A percentile compares a stretch with the other conserved stretches of the same genome.
Evolutionary conservation across 2,329 filamentous ascomycete species (phyloP).

Genomic region (Aspergillus ochraceus): DNA sequence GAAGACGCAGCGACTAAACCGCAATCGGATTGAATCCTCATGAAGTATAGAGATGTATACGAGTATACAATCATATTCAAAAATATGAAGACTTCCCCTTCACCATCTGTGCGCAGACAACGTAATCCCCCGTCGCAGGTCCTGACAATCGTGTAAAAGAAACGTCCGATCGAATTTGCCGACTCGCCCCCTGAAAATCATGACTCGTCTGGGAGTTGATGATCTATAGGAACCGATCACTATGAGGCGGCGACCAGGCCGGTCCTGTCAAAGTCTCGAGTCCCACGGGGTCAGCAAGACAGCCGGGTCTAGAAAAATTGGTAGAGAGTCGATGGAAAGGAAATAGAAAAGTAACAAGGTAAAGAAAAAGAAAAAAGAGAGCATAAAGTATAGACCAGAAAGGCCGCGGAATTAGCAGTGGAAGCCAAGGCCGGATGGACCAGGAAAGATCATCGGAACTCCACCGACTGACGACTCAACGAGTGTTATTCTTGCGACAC

Average conservation of each 20-base stretch:
- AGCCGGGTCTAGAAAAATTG: too few relatives aligned
- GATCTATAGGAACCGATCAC: too few relatives aligned
- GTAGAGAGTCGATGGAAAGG: too few relatives aligned
- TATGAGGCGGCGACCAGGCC: neutral
- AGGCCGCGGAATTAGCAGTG: neutral
- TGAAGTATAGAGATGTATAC: neutral
- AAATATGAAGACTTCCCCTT: too few relatives aligned
- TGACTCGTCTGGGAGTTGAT: neutral
- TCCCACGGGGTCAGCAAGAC: too few relatives aligned
- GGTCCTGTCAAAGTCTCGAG: too few relatives aligned
- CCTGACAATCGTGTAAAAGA: slow-evolving; percentile 15
- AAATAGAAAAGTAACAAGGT: too few relatives aligned
- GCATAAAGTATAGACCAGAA: neutral
- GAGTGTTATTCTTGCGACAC: neutral
- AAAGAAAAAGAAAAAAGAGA: neutral
- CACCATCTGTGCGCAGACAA: too few relatives aligned
- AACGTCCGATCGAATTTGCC: neutral
- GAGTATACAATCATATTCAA: too few relatives aligned
- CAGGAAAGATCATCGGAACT: slow-evolving; percentile 4
- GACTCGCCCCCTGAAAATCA: slow-evolving; percentile 24
- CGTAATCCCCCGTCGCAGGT: too few relatives aligned
- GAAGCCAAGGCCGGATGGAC: neutral
- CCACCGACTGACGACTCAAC: slow-evolving; percentile 16
- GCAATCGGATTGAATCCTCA: neutral
- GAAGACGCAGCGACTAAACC: neutral